Base-by-base conservation (phyloP, 2,329 filamentous ascomycete genomes). In the Macroventuria anomochaeta region DNA sequence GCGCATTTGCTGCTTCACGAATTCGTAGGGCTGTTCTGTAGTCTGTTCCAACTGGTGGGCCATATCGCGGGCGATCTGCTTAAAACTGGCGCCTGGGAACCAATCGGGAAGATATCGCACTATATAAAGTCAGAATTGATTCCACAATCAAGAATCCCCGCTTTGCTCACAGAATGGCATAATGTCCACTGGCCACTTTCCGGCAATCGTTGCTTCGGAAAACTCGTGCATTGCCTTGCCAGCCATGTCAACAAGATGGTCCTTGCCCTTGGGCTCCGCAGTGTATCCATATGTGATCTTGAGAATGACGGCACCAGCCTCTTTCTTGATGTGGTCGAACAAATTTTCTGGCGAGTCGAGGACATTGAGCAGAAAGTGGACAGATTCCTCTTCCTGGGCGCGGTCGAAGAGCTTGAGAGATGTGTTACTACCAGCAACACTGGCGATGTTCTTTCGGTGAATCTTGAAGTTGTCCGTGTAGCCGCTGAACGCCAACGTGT, bases 11-110 rank as follows among this genome's bases (percentile, higher is more conserved):
- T 73, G 63, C 53, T 76, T 73, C 3, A 79, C 77, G 43, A 79
- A 79, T 1, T 58, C 63, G 58, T 79, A 81, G 0, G 80, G 80
- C 29, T 66, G 65, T 7, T 79, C 70, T 2, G 68, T 68, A 12
- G 70, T 64, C 5, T 71, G 61, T 0, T 55, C 44, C 5, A 79
- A 51, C 6, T 66, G 69, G 1, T 56, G 56, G 10, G 62, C 70
- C 71, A 75, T 79, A 4, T 67, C 43, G 20, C 69, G 69, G 1
- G 77, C 80, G 2, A 65, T 77, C 1, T 61, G 52, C 53, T 81
- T 79, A 65, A 80, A 82, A 7, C 66, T 61, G 5, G 77, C 70
- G 1, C 80, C 80, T 3, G 79, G 80, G 13, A 77, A 64, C 76
- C 79, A 81, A 3, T 78, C 71, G 0, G 80, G 80, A 0, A 81